phyloP scores from a whole-genome alignment of 345 rosid genomes.

The Laguncularia racemosa region DNA sequence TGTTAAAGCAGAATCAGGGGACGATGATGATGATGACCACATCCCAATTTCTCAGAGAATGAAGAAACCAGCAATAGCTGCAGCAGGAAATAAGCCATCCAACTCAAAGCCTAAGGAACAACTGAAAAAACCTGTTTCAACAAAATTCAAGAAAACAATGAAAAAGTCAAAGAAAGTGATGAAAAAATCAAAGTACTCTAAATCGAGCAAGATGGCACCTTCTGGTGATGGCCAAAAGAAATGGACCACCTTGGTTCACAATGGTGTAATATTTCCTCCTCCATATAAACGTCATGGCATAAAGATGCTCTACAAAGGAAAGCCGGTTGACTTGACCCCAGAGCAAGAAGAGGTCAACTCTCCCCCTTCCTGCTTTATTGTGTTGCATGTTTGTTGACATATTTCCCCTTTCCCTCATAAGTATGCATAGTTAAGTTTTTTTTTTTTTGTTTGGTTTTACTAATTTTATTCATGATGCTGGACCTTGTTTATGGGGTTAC shows the following conservation, averaged over 20 bases:
- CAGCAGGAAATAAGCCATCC: constrained; percentile 41
- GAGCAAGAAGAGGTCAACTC: constrained; percentile 70
- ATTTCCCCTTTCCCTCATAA: constrained; percentile 6
- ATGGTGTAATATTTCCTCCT: constrained; percentile 95
- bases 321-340: constrained; percentile 65
- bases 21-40: constrained; percentile 61
- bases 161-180: constrained; percentile 49
- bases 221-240: constrained; percentile 96
- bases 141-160: constrained; percentile 39
- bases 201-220: constrained; percentile 63
- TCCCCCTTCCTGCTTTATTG: background rate
- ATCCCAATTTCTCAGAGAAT: constrained; percentile 71
- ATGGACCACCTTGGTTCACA: constrained; percentile 95
- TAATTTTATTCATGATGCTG: background rate
- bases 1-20: constrained; percentile 32
- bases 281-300: constrained; percentile 79
- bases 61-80: constrained; percentile 34
- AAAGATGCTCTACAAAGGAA: constrained; percentile 79
- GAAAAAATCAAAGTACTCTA: constrained; percentile 52
- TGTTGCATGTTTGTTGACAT: too few species aligned
- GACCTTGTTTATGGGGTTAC: too few species aligned
- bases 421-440: constrained; percentile 3
- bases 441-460: background rate
- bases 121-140: constrained; percentile 38
- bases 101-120: constrained; percentile 34